These are phyloP conservation scores for Aspergillus pseudoviridinutans DNA, from an alignment of 2,329 filamentous ascomycete species.

Conservation along the genomic window DNA sequence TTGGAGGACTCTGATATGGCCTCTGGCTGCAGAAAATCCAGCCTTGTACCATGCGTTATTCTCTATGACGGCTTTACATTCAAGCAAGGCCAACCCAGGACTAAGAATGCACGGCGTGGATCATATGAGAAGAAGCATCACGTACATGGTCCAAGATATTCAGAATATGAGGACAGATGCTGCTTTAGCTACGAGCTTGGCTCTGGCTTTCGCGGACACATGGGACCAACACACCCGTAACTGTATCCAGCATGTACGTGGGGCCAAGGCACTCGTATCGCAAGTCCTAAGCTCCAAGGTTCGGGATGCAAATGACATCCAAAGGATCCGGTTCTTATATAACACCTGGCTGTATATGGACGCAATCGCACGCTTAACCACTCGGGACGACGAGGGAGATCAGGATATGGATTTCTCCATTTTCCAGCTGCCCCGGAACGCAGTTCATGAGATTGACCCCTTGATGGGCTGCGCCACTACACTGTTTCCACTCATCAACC, in stretches of 20 bases:
- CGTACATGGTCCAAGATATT: slow-evolving; percentile 56
- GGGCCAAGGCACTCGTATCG: slow-evolving; percentile 61
- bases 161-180: slow-evolving; percentile 61
- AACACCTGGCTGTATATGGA: slow-evolving; percentile 73
- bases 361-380: slow-evolving; percentile 65
- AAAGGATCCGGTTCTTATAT: slow-evolving; percentile 62
- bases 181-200: slow-evolving; percentile 66
- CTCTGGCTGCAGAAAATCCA: slow-evolving; percentile 59
- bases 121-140: slow-evolving; percentile 64
- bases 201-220: slow-evolving; percentile 65
- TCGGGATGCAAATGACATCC: slow-evolving; percentile 45
- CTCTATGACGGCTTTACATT: slow-evolving; percentile 67
- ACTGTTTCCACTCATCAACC: slow-evolving; percentile 65
- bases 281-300: slow-evolving; percentile 50
- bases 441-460: slow-evolving; percentile 60
- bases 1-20: slow-evolving; percentile 69
- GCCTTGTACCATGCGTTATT: slow-evolving; percentile 66
- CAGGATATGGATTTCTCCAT: slow-evolving; percentile 39
- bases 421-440: slow-evolving; percentile 41
- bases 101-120: slow-evolving; percentile 62
- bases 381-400: slow-evolving; percentile 55
- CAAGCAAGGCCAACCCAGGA: slow-evolving; percentile 53
- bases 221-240: slow-evolving; percentile 68
- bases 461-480: slow-evolving; percentile 66
- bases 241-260: slow-evolving; percentile 65